Evolutionary conservation across 2,329 filamentous ascomycete genomes (phyloP).

Genomic region (Cordyceps tenuipes): DNA sequence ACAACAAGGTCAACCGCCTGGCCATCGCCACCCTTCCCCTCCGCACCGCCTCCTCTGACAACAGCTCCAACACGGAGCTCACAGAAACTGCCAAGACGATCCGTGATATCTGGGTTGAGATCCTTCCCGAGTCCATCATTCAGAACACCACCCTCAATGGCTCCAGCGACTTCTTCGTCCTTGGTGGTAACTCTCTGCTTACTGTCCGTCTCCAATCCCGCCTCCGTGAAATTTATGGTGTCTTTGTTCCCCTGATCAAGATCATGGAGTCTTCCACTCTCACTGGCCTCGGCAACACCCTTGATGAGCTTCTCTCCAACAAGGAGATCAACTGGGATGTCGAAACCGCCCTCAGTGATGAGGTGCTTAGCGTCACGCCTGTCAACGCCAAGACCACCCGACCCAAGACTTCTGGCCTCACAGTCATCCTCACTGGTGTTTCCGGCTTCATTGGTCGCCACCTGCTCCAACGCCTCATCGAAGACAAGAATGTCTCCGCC

Average conservation of each 20-base stretch:
- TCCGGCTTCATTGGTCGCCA: conserved; percentile 33
- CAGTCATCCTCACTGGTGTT: conserved; percentile 29
- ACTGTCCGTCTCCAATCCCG: conserved; percentile 28
- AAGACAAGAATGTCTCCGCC: conserved; percentile 21
- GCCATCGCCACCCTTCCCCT: conserved; percentile 9
- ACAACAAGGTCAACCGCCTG: conserved; percentile 12
- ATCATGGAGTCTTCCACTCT: conserved; percentile 33
- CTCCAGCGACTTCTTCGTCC: conserved; percentile 32
- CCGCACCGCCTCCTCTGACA: conserved; percentile 5
- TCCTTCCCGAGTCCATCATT: conserved; percentile 15
- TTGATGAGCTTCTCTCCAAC: conserved; percentile 19
- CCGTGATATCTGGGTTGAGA: conserved; percentile 13
- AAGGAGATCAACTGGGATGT: conserved; percentile 13
- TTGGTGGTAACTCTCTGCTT: conserved; percentile 35
- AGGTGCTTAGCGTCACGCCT: conserved; percentile 6
- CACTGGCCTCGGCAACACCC: conserved; percentile 26
- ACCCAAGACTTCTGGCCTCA: conserved; percentile 7
- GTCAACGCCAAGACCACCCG: background rate
- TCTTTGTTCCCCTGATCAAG: conserved; percentile 24
- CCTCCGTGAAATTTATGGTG: conserved; percentile 25
- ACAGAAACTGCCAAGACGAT: conserved; percentile 10
- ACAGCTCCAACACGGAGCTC: background rate
- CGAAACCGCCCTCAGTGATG: background rate
- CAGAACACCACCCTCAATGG: conserved; percentile 14
- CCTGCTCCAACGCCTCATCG: conserved; percentile 29